These are phyloP conservation scores for Zymoseptoria crescenta DNA, from an alignment of 2,329 filamentous ascomycete genomes.

Conservation along the genomic window DNA sequence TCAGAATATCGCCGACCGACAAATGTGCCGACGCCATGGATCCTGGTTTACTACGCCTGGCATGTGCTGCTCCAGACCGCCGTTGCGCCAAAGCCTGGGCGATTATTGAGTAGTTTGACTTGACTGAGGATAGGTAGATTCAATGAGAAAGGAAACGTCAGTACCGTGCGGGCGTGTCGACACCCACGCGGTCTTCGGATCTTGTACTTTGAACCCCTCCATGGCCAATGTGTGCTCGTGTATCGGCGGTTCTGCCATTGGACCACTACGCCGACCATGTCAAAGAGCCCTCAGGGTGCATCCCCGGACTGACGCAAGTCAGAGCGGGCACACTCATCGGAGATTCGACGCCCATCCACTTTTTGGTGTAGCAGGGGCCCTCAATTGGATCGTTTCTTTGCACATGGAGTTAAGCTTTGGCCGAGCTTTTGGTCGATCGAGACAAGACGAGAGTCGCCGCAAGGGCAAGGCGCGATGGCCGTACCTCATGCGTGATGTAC, in stretches of 20 bases:
- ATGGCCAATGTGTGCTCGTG: neutral
- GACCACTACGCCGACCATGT: neutral
- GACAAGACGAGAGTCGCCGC: neutral
- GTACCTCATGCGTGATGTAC: neutral
- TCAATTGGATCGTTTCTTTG: neutral
- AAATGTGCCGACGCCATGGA: constrained; percentile 20
- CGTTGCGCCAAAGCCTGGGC: neutral
- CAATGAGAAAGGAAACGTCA: neutral
- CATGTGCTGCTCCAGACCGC: neutral
- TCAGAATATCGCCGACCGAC: constrained; percentile 37
- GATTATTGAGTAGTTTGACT: neutral
- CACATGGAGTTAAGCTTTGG: neutral
- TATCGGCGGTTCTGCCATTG: neutral
- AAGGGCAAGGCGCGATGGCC: neutral
- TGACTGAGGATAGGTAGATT: neutral
- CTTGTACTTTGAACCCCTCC: neutral
- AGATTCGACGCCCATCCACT: neutral
- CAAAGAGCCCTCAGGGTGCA: neutral
- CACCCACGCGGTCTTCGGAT: neutral
- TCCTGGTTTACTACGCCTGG: neutral
- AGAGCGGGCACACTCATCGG: neutral
- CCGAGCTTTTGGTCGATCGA: neutral
- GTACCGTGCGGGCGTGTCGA: neutral
- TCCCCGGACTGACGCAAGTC: neutral
- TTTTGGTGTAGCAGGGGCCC: too few species aligned